Evolutionary conservation across 2,329 filamentous ascomycete species (phyloP).

Genomic region (Penicillium sp.): DNA sequence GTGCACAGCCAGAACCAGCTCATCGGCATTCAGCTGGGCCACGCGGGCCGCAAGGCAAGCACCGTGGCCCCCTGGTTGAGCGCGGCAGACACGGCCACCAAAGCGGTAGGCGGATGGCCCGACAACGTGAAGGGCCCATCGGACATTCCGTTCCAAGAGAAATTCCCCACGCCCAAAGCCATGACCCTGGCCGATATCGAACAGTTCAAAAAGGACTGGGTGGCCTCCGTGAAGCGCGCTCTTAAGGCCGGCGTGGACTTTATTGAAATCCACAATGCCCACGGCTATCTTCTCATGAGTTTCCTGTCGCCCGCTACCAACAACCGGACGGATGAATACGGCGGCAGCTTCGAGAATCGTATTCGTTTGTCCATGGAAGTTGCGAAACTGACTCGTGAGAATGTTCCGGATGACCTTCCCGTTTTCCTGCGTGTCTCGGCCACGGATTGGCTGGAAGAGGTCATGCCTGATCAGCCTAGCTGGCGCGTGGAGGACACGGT

Average conservation of each 20-base stretch:
- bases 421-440: slow-evolving; percentile 72
- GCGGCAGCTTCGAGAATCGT: slow-evolving; percentile 61
- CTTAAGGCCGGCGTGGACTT: slow-evolving; percentile 71
- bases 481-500: slow-evolving; percentile 68
- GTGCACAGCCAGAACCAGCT: slow-evolving; percentile 75
- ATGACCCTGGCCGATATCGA: slow-evolving; percentile 69
- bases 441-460: slow-evolving; percentile 70
- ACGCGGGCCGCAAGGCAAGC: slow-evolving; percentile 68
- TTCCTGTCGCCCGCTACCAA: slow-evolving; percentile 73
- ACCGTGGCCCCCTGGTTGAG: slow-evolving; percentile 55
- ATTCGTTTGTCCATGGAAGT: slow-evolving; percentile 66
- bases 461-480: slow-evolving; percentile 53
- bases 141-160: slow-evolving; percentile 61
- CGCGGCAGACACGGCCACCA: slow-evolving; percentile 39
- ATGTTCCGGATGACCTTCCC: slow-evolving; percentile 66
- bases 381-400: slow-evolving; percentile 59
- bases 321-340: slow-evolving; percentile 59
- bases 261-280: slow-evolving; percentile 77
- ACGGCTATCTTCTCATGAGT: slow-evolving; percentile 71
- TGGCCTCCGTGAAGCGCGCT: slow-evolving; percentile 57
- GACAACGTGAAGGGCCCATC: slow-evolving; percentile 57
- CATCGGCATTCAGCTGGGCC: slow-evolving; percentile 75
- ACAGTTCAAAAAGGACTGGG: slow-evolving; percentile 62
- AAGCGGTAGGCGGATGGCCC: slow-evolving; percentile 55
- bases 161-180: slow-evolving; percentile 62